A percentile compares a stretch with the other conserved stretches of the same genome.
Conservation (phyloP, 805 yeast genomes). For the Metschnikowia lochheadii region DNA sequence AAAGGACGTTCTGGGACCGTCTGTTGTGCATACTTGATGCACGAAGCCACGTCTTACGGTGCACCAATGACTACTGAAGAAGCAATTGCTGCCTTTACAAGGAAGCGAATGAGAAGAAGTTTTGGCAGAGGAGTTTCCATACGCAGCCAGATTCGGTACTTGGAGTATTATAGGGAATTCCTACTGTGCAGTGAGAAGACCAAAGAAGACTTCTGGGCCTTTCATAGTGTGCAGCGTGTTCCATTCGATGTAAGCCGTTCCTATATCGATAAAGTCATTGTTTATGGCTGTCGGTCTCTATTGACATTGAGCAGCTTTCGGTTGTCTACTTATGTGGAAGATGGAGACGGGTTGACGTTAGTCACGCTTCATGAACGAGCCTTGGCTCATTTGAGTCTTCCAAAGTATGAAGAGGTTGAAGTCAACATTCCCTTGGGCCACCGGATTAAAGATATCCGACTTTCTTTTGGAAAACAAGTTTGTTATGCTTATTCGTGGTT, state of each 20-base stretch:
- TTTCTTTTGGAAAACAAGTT: conserved; percentile 12
- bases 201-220: conserved; percentile 6
- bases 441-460: conserved; percentile 15
- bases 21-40: conserved; percentile 67
- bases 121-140: conserved; percentile 71
- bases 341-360: conserved; percentile 1
- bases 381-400: neutral
- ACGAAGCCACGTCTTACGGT: conserved; percentile 16
- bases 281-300: conserved; percentile 9
- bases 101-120: conserved; percentile 50
- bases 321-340: conserved; percentile 11
- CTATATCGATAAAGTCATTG: conserved; percentile 11
- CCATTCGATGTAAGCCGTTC: conserved; percentile 9
- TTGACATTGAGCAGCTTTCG: conserved; percentile 10
- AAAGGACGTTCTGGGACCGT: conserved; percentile 87
- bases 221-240: conserved; percentile 1
- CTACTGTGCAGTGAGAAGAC: neutral
- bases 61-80: conserved; percentile 27
- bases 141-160: conserved; percentile 61
- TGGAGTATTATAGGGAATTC: conserved; percentile 47
- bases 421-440: conserved; percentile 7
- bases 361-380: conserved; percentile 4
- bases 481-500: conserved; percentile 28
- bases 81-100: conserved; percentile 53
- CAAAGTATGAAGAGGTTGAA: neutral